Percentiles rank a stretch among this genome's conserved stretches.
These are phyloP conservation scores for Boletus pseudo-olivaceus DNA, from an alignment of 768 basidiomycete species.

Conservation along the genomic window DNA sequence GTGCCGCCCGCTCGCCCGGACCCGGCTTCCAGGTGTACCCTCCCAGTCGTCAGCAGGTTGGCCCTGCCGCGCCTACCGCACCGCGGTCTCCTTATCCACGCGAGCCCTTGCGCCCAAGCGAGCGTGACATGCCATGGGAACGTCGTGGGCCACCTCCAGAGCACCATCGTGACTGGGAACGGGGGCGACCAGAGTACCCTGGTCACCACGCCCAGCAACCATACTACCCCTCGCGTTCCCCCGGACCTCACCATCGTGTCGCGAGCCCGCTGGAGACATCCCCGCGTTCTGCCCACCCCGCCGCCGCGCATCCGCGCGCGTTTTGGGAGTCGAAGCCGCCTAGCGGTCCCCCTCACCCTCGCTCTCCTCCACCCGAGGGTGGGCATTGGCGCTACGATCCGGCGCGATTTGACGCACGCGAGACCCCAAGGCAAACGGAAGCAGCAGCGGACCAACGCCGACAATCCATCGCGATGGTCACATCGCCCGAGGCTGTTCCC, in stretches of 20 bases:
- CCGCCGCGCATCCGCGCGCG: conserved; percentile 30
- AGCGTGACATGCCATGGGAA: conserved; percentile 59
- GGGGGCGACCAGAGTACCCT: conserved; percentile 40
- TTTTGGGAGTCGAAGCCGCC: conserved; percentile 66
- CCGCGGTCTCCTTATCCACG: conserved; percentile 62
- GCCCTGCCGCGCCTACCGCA: conserved; percentile 49
- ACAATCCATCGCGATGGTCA: conserved; percentile 38
- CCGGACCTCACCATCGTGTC: conserved; percentile 37
- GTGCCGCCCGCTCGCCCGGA: conserved; percentile 49
- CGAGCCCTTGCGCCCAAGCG: conserved; percentile 44
- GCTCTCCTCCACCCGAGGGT: conserved; percentile 40
- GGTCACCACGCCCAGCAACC: conserved; percentile 30
- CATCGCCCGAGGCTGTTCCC: conserved; percentile 43
- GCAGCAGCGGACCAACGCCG: conserved; percentile 32
- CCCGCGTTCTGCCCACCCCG: conserved; percentile 51
- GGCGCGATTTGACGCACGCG: conserved; percentile 47
- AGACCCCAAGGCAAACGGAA: conserved; percentile 34
- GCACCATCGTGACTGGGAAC: conserved; percentile 53
- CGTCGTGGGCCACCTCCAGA: conserved; percentile 45
- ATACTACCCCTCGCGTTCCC: conserved; percentile 34
- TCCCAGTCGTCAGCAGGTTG: conserved; percentile 44
- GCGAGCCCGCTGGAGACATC: conserved; percentile 59
- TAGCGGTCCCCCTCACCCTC: conserved; percentile 26
- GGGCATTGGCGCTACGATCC: conserved; percentile 62
- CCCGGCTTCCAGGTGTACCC: conserved; percentile 48